These are phyloP conservation scores for Hermanozyma aechmeae DNA, from an alignment of 805 yeast species.

Conservation along the genomic window DNA sequence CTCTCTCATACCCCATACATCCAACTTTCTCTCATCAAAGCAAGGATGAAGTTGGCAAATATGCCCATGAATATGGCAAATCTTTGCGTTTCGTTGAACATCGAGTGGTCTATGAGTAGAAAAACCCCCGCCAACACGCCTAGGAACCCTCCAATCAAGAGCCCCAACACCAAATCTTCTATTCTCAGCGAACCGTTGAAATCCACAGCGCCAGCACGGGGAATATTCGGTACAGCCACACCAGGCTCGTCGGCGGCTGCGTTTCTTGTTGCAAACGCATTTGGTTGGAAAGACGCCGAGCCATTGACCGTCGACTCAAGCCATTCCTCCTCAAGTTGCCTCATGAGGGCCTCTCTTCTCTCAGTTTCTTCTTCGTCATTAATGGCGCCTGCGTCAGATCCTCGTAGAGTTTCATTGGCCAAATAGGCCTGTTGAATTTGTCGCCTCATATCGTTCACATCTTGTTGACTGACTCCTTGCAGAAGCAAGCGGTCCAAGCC, in stretches of 20 bases:
- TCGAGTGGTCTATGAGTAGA: constrained; percentile 47
- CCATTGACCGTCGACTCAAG: constrained; percentile 65
- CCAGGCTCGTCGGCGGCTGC: constrained; percentile 2
- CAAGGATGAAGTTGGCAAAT: constrained; percentile 58
- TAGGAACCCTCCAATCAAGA: constrained; percentile 62
- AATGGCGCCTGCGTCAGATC: constrained; percentile 13
- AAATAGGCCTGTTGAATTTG: constrained; percentile 73
- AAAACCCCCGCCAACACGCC: constrained; percentile 62
- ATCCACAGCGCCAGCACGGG: constrained; percentile 8
- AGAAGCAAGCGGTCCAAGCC: constrained; percentile 80
- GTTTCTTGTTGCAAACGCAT: constrained; percentile 25
- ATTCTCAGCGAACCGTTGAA: constrained; percentile 32
- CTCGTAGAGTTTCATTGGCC: constrained; percentile 15
- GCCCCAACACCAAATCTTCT: constrained; percentile 61
- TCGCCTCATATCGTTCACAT: constrained; percentile 57
- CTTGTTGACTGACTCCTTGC: constrained; percentile 78
- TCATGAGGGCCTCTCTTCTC: constrained; percentile 23
- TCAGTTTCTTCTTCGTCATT: constrained; percentile 37
- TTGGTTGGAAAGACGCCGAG: constrained; percentile 1
- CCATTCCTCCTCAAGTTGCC: constrained; percentile 81
- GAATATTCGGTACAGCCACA: not conserved
- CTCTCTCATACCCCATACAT: no score
- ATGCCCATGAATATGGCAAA: constrained; percentile 70
- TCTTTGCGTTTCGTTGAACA: constrained; percentile 53
- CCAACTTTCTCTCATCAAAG: constrained; percentile 44